Base-by-base conservation (phyloP, 495 filamentous ascomycete species). In the Penicillium diatomitis region DNA sequence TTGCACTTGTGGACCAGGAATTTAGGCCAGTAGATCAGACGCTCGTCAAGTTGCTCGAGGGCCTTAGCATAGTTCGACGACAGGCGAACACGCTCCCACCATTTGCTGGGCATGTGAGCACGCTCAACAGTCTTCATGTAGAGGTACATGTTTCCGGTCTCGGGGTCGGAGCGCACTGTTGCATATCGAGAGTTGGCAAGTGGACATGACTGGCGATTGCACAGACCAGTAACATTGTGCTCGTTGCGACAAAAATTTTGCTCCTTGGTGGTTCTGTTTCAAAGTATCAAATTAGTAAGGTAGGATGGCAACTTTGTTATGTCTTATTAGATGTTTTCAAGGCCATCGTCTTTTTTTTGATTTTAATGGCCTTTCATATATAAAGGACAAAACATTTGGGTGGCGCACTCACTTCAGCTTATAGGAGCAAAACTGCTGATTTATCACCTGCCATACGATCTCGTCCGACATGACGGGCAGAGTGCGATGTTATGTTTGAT, bases 101-200 rank as follows among this genome's bases (percentile, higher is more conserved):
- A 80, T 66, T 95, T 95, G 44, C 79, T 79, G 11, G 92, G 92
- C 74, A 88, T 84, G 69, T 98, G 92, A 5, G 87, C 76, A 27
- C 91, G 86, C 66, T 95, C 90, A 55, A 90, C 79, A 3, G 90
- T 95, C 72, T 96, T 98, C 77, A 96, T 94, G 78, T 95, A 97
- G 47, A 98, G 83, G 69, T 96, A 97, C 57, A 97, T 82, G 27
- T 78, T 78, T 40, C 87, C 88, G 30, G 87, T 89, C 38, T 82
- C 80, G 33, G 88, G 82, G 57, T 91, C 80, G 29, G 84, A 79
- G 51, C 94, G 87, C 51, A 98, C 80, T 10, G 92, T 97, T 38
- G 92, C 94, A 75, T 98, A 98, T 28, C 90, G 86, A 47, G 82
- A 87, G 72, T 96, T 98, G 55, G 92, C 92, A 44, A 98, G 84